These are phyloP conservation scores for Dianthus caryophyllus DNA, from an alignment of 148 eudicot species.

Conservation along the genomic window DNA sequence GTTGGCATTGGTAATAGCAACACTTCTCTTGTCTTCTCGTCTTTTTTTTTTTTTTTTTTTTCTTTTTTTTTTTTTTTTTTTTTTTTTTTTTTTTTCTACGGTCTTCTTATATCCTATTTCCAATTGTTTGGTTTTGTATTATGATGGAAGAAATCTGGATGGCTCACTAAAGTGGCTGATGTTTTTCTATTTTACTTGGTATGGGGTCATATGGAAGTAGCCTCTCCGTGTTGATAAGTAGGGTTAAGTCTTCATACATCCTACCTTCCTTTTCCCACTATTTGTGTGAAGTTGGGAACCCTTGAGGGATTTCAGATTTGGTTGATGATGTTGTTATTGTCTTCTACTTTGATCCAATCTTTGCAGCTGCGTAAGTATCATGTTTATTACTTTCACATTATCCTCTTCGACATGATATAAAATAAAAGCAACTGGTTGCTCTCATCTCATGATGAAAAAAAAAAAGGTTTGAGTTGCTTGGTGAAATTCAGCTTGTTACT, in stretches of 20 bases:
- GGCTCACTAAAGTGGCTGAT: too few species aligned
- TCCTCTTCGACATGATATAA: not conserved
- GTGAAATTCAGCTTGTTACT: not conserved
- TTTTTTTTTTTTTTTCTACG: not conserved
- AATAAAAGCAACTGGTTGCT: not conserved
- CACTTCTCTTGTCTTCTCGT: slow-evolving; percentile 1
- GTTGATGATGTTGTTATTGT: not conserved
- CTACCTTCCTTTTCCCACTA: too few species aligned
- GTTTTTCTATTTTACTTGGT: too few species aligned
- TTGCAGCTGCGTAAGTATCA: not conserved
- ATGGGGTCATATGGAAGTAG: too few species aligned
- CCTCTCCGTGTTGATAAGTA: too few species aligned
- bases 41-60: not conserved
- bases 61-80: not conserved
- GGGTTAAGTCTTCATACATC: too few species aligned
- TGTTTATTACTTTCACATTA: not conserved
- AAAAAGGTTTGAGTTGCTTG: not conserved
- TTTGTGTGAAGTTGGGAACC: too few species aligned
- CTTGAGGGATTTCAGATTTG: too few species aligned
- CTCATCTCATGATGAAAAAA: not conserved
- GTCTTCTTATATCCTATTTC: not conserved
- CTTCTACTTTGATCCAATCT: not conserved
- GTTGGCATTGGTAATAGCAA: slow-evolving; percentile 83
- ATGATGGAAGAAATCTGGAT: too few species aligned
- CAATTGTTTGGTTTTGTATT: too few species aligned